Percentiles rank a stretch among this genome's conserved stretches.
phyloP scores from a whole-genome alignment of 768 basidiomycete species.

The Russula olivacea region DNA sequence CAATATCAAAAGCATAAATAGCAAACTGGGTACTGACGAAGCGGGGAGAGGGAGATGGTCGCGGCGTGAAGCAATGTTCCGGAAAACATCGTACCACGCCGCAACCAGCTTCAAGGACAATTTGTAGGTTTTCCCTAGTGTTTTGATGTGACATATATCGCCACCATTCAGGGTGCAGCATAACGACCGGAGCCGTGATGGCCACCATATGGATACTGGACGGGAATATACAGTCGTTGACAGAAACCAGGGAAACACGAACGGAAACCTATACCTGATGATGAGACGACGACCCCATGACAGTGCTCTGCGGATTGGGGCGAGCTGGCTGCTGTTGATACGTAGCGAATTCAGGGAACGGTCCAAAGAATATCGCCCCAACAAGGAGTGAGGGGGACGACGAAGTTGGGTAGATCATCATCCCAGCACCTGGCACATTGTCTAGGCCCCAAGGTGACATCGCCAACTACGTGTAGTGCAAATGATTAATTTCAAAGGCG shows the following conservation, averaged over 20 bases:
- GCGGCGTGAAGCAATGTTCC: neutral
- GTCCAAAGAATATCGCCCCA: constrained; percentile 36
- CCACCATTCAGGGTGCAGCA: constrained; percentile 3
- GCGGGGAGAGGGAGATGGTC: neutral
- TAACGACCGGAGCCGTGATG: constrained; percentile 17
- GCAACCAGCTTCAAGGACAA: neutral
- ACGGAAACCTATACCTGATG: constrained; percentile 15
- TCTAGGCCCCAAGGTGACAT: constrained; percentile 20
- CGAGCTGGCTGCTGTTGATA: constrained; percentile 17
- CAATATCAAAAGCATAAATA: constrained; percentile 1
- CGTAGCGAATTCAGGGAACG: constrained; percentile 41
- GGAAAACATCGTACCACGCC: neutral
- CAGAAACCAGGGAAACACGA: neutral
- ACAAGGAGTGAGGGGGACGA: constrained; percentile 18
- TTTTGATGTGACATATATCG: neutral
- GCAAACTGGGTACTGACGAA: too few species aligned
- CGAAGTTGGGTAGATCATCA: constrained; percentile 25
- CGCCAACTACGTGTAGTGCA: constrained; percentile 14
- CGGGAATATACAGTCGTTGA: neutral
- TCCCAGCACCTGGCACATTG: constrained; percentile 20
- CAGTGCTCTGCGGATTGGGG: constrained; percentile 24
- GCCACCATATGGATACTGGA: constrained; percentile 17
- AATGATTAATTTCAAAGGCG: neutral
- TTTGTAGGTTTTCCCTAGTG: neutral
- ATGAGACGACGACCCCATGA: constrained; percentile 42